Evolutionary conservation across 2,329 filamentous ascomycete species (phyloP).

Genomic region (Claviceps fusiformis): DNA sequence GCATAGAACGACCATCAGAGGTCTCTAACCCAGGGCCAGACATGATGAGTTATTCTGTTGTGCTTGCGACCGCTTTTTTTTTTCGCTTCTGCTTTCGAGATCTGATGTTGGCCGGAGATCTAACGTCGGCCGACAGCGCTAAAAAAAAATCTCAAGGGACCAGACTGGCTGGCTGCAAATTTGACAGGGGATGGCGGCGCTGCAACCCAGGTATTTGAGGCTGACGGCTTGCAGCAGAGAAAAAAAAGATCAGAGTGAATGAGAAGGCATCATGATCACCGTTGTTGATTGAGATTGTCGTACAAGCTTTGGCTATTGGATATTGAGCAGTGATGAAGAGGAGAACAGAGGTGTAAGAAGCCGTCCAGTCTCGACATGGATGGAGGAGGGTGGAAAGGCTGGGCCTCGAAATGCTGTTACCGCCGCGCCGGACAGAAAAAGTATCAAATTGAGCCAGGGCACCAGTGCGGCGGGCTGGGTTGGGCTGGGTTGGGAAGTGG

Average conservation of each 20-base stretch:
- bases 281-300: slow-evolving; percentile 3
- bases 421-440: slow-evolving; percentile 6
- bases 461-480: background rate
- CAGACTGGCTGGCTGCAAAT: slow-evolving; percentile 4
- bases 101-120: background rate
- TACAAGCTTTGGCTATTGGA: background rate
- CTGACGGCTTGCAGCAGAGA: slow-evolving; percentile 6
- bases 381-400: slow-evolving; percentile 5
- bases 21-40: slow-evolving; percentile 23
- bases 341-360: slow-evolving; percentile 4
- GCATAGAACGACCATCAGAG: slow-evolving; percentile 41
- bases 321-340: slow-evolving; percentile 1
- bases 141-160: background rate
- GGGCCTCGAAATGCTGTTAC: slow-evolving; percentile 4
- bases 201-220: slow-evolving; percentile 5
- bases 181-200: slow-evolving; percentile 6
- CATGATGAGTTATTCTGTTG: slow-evolving; percentile 15
- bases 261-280: slow-evolving; percentile 6
- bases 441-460: slow-evolving; percentile 1
- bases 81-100: background rate
- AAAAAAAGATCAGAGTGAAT: slow-evolving; percentile 8
- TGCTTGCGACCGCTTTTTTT: slow-evolving; percentile 1
- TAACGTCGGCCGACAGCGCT: no score
- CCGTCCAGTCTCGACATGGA: slow-evolving; percentile 2
- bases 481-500: background rate